Conservation (phyloP, 176 grass and related monocot genomes). For the Aechmea fasciata region DNA sequence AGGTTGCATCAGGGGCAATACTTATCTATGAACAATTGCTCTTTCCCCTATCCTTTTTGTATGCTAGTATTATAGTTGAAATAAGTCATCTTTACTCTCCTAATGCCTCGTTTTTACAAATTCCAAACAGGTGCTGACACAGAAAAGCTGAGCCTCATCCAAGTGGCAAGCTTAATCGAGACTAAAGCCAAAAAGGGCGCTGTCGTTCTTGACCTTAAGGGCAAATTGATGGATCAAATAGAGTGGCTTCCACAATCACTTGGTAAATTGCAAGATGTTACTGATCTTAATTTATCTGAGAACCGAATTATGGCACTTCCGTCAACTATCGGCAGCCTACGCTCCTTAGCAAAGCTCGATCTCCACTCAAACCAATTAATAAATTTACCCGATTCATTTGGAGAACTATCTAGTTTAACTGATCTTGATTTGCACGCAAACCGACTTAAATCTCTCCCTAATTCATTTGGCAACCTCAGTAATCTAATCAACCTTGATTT, state of each 20-base stretch:
- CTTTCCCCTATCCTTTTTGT: neutral
- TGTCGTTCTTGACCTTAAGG: constrained; percentile 59
- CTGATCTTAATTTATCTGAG: constrained; percentile 78
- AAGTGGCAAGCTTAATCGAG: constrained; percentile 91
- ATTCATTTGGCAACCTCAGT: constrained; percentile 65
- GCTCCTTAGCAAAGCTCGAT: constrained; percentile 70
- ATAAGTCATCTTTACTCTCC: neutral
- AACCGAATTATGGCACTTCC: constrained; percentile 85
- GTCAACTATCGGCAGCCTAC: constrained; percentile 66
- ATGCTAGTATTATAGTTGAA: neutral
- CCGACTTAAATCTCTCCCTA: constrained; percentile 61
- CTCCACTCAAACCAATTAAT: constrained; percentile 90
- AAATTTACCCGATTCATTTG: constrained; percentile 83
- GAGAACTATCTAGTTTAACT: constrained; percentile 62
- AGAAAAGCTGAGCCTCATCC: constrained; percentile 82
- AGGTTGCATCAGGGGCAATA: neutral
- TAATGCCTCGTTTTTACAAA: constrained; percentile 5
- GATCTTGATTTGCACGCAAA: constrained; percentile 85
- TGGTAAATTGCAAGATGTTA: constrained; percentile 76
- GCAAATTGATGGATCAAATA: constrained; percentile 76
- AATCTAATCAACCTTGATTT: constrained; percentile 62
- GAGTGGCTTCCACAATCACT: constrained; percentile 97
- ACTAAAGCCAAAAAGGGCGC: constrained; percentile 68
- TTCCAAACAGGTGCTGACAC: constrained; percentile 33
- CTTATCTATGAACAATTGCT: neutral